Conservation (phyloP, 805 yeast species). For the Metschnikowia lachancei region DNA sequence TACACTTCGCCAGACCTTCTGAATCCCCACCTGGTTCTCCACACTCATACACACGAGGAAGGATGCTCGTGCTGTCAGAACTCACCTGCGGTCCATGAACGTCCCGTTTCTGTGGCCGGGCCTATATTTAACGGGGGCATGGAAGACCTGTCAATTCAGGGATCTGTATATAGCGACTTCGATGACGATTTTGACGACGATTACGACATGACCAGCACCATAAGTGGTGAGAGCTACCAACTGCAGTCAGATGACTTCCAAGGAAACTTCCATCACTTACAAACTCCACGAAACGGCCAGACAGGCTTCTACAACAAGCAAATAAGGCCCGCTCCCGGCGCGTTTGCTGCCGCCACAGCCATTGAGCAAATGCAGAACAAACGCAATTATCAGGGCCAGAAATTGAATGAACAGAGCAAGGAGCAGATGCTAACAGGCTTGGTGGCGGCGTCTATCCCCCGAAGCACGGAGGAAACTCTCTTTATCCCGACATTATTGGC, state of each 20-base stretch:
- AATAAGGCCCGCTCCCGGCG: conserved; percentile 54
- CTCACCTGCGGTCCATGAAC: conserved; percentile 55
- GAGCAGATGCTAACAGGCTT: conserved; percentile 39
- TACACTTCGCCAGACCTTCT: neutral
- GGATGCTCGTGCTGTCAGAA: conserved; percentile 54
- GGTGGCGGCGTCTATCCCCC: conserved; percentile 71
- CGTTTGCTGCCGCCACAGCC: conserved; percentile 29
- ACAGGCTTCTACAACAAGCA: conserved; percentile 30
- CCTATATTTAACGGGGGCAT: conserved; percentile 44
- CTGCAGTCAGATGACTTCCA: neutral
- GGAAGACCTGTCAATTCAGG: conserved; percentile 31
- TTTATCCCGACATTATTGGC: conserved; percentile 72
- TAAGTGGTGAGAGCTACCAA: conserved; percentile 28
- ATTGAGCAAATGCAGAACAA: conserved; percentile 52
- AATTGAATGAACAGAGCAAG: conserved; percentile 25
- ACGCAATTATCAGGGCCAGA: conserved; percentile 17
- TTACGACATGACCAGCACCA: conserved; percentile 27
- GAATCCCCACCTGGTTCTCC: conserved; percentile 1
- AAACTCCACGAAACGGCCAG: neutral
- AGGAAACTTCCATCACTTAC: neutral
- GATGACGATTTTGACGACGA: conserved; percentile 18
- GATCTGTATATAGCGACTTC: conserved; percentile 45
- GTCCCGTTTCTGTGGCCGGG: conserved; percentile 67
- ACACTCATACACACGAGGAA: conserved; percentile 24
- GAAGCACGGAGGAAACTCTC: conserved; percentile 75